These are phyloP conservation scores for Xylaria venustula DNA, from an alignment of 495 filamentous ascomycete species.

Conservation along the genomic window DNA sequence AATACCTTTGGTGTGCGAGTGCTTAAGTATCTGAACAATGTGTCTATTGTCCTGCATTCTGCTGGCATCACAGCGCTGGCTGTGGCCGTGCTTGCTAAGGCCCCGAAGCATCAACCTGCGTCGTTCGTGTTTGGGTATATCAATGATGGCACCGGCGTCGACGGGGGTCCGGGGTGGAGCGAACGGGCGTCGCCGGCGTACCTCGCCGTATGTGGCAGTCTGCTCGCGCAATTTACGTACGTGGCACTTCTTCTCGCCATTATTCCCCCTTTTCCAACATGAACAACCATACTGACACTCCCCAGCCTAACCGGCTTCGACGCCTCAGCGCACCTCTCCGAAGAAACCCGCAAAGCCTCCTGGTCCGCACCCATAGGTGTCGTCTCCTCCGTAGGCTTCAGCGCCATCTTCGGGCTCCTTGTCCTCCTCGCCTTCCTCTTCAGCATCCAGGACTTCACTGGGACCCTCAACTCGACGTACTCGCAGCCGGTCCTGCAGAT, in stretches of 20 bases:
- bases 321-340: constrained; percentile 57
- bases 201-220: constrained; percentile 52
- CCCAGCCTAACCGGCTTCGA: constrained; percentile 44
- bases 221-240: constrained; percentile 57
- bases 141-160: constrained; percentile 52
- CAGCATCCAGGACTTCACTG: constrained; percentile 52
- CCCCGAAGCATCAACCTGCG: constrained; percentile 59
- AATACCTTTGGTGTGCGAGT: constrained; percentile 58
- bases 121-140: constrained; percentile 58
- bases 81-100: constrained; percentile 60
- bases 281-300: background rate
- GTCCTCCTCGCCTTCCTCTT: constrained; percentile 64
- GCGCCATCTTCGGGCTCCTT: constrained; percentile 57
- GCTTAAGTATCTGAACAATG: constrained; percentile 49
- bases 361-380: constrained; percentile 63
- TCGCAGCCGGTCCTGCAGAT: constrained; percentile 59
- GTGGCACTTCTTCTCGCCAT: constrained; percentile 22
- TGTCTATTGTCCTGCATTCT: constrained; percentile 48
- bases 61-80: constrained; percentile 34
- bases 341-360: constrained; percentile 59
- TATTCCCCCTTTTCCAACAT: too few species aligned
- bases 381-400: constrained; percentile 56
- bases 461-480: constrained; percentile 51
- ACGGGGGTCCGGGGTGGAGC: constrained; percentile 53
- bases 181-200: constrained; percentile 36